Conservation (phyloP, 768 basidiomycete species). For the Mycena filopes region DNA sequence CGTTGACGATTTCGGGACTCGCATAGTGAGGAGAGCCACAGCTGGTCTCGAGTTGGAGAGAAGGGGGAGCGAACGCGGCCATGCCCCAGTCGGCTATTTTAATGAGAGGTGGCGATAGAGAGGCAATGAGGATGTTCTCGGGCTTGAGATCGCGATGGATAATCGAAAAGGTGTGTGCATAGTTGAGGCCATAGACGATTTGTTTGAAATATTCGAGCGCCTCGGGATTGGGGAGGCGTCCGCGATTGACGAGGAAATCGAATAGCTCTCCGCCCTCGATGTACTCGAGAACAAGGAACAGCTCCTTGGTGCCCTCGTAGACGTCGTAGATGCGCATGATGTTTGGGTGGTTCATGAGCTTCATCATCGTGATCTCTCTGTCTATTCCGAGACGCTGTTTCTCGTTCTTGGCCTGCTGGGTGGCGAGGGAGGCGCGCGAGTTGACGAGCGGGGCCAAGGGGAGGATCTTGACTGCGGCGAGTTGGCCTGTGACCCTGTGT, state of each 20-base stretch:
- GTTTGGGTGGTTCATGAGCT: slow-evolving; percentile 98
- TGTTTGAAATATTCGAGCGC: slow-evolving; percentile 95
- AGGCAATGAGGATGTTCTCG: slow-evolving; percentile 94
- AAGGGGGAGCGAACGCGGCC: slow-evolving; percentile 93
- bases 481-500: slow-evolving; percentile 86
- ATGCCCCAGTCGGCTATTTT: slow-evolving; percentile 99
- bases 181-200: slow-evolving; percentile 94
- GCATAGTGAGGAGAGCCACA: slow-evolving; percentile 98
- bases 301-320: slow-evolving; percentile 90
- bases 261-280: slow-evolving; percentile 97
- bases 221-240: slow-evolving; percentile 81
- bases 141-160: slow-evolving; percentile 98
- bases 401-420: slow-evolving; percentile 77
- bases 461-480: slow-evolving; percentile 96
- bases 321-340: slow-evolving; percentile 96
- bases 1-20: slow-evolving; percentile 95
- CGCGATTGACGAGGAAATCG: slow-evolving; percentile 93
- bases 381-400: slow-evolving; percentile 90
- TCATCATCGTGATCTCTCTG: slow-evolving; percentile 98
- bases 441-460: slow-evolving; percentile 82
- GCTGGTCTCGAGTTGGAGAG: slow-evolving; percentile 89
- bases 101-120: slow-evolving; percentile 81
- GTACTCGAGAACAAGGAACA: slow-evolving; percentile 94
- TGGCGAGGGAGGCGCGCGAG: slow-evolving; percentile 74
- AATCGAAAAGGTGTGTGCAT: slow-evolving; percentile 97